phyloP scores from a whole-genome alignment of 2,329 filamentous ascomycete genomes.

The Xylariaceae sp. region DNA sequence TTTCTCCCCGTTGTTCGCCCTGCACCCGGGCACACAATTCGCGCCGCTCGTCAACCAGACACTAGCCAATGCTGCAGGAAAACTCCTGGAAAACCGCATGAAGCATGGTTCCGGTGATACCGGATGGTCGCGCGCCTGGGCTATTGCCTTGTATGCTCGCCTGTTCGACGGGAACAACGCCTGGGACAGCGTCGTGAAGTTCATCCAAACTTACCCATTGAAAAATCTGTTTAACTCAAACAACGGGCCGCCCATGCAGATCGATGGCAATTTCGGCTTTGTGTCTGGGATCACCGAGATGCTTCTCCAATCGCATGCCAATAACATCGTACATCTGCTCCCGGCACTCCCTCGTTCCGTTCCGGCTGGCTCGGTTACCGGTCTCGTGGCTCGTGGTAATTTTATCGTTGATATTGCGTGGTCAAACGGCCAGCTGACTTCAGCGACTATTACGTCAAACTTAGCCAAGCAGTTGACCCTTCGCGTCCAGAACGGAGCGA shows the following conservation, averaged over 20 bases:
- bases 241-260: conserved; percentile 48
- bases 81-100: conserved; percentile 29
- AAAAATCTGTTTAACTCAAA: conserved; percentile 45
- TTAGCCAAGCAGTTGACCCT: conserved; percentile 31
- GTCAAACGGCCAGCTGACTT: conserved; percentile 26
- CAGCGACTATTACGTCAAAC: conserved; percentile 33
- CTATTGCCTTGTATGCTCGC: conserved; percentile 54
- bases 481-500: conserved; percentile 26
- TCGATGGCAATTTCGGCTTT: conserved; percentile 58
- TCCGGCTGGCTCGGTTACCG: conserved; percentile 30
- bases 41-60: conserved; percentile 23
- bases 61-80: conserved; percentile 21
- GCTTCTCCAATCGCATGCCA: conserved; percentile 9
- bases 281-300: conserved; percentile 31
- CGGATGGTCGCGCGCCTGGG: conserved; percentile 57
- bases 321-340: too few species aligned
- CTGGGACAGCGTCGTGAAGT: conserved; percentile 44
- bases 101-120: conserved; percentile 39
- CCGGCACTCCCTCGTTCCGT: conserved; percentile 37
- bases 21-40: conserved; percentile 30
- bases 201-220: conserved; percentile 47
- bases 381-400: conserved; percentile 32
- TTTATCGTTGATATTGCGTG: conserved; percentile 35
- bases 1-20: conserved; percentile 32
- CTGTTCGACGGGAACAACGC: conserved; percentile 47